Evolutionary conservation across 2,329 filamentous ascomycete genomes (phyloP), one percentile per base, ranked within the genome.

Genomic region (Pseudogymnoascus sp.): DNA sequence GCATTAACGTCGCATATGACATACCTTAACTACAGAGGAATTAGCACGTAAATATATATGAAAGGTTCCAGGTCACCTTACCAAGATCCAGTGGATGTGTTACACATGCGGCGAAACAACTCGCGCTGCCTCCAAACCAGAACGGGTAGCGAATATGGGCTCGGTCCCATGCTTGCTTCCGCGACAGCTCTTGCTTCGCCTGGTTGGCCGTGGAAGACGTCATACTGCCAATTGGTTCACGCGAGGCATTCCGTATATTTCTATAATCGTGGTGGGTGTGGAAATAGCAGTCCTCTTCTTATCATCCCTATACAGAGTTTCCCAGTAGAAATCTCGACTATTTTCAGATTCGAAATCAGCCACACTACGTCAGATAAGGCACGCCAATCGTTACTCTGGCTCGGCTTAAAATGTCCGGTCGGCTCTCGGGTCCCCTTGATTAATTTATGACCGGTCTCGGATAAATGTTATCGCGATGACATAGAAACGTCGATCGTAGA

Each of bases 81-180:
- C 91, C 85, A 67, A 97, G 82, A 83, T 97, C 93, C 73, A 98
- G 81, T 60, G 93, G 93, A 81, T 98, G 93, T 31, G 93, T 98
- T 59, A 96, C 90, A 69, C 87, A 88, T 50, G 93, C 93, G 38
- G 93, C 93, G 81, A 95, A 88, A 74, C 91, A 96, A 73, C 90
- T 95, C 60, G 93, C 92, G 74, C 91, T 96, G 63, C 95, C 95
- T 67, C 95, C 95, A 75, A 99, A 98, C 95, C 93, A 98, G 77
- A 93, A 93, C 8, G 90, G 90, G 78, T 93, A 93, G 31, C 71
- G 68, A 22, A 78, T 62, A 59, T 66, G 61, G 53, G 65, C 70
- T 61, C 71, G 70, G 64, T 72, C 70, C 65, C 37, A 64, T 31
- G 63, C 63, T 56, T 68, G 65, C 64, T 69, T 69, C 50, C 61